phyloP scores from a whole-genome alignment of 2,329 filamentous ascomycete species.

The Passalora sequoiae region DNA sequence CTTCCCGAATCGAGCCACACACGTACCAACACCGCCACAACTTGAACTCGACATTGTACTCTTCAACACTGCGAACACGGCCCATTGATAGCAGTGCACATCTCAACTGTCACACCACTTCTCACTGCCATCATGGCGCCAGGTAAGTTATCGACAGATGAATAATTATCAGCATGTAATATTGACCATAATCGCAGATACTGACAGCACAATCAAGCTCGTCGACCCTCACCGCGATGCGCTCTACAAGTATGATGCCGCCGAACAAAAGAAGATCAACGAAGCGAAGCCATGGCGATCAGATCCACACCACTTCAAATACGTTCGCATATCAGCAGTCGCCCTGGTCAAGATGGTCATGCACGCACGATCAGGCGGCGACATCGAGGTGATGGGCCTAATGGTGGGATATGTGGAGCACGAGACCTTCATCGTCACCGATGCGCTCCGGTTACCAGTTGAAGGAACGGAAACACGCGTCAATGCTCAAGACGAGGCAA shows the following conservation, averaged over 20 bases:
- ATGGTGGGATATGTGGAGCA: constrained; percentile 93
- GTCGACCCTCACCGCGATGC: constrained; percentile 84
- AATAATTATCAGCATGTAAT: constrained; percentile 40
- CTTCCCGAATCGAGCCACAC: background rate
- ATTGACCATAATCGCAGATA: background rate
- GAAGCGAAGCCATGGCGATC: constrained; percentile 66
- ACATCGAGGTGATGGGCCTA: constrained; percentile 91
- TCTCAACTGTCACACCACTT: constrained; percentile 7
- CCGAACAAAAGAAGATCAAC: constrained; percentile 62
- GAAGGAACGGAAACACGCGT: constrained; percentile 98
- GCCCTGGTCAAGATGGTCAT: constrained; percentile 98
- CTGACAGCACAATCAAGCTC: constrained; percentile 54
- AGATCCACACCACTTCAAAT: constrained; percentile 84
- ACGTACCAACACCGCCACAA: background rate
- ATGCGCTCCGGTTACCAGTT: constrained; percentile 87
- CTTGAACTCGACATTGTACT: background rate
- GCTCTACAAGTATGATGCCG: constrained; percentile 76
- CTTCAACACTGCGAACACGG: background rate
- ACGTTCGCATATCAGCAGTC: constrained; percentile 86
- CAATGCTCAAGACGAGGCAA: constrained; percentile 90
- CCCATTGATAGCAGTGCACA: too few relatives aligned
- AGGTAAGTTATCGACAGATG: constrained; percentile 26
- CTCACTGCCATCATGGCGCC: constrained; percentile 33
- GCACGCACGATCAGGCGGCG: constrained; percentile 92
- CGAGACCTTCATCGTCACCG: constrained; percentile 84